Evolutionary conservation across 257 asterid genomes (phyloP), one percentile per base, ranked within the genome.

Genomic region (Leonotis leonurus): DNA sequence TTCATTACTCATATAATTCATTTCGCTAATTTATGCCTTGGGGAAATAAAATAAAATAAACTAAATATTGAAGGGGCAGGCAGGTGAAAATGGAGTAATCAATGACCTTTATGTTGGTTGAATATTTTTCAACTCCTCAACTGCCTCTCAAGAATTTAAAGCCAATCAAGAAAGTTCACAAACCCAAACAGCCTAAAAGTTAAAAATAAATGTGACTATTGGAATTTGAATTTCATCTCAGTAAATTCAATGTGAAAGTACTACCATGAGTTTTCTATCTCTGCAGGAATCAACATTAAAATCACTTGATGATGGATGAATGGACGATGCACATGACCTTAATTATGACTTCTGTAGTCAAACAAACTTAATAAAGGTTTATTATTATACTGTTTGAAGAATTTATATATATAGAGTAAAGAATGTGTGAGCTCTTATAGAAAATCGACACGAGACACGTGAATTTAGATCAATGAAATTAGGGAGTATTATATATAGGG

Each of bases 81-180:
- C 41, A 21, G 75, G 64, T 35, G 65, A 62, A 18, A 9, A 36
- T 60, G 60, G 46, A 50, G 40, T 64, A 54, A 52, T 20, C 8
- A 52, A 73, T 37, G 66, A 68, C 56, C 68, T 61, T 46, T 11
- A 56, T 44, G 52, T n/a, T 64, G 9, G 63, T 27, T 13, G 55
- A 50, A 20, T 50, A 49, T 24, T 50, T 37, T 62, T 30, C 58
- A 58, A 74, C 44, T 58, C 27, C 46, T 64, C 72, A 74, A 64
- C 79, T 27, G 70, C 68, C 51, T 56, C 44, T 44, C 1, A 30
- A 16, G 46, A 59, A 36, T 16, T 50, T 24, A 22, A 22, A 24
- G 35, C 11, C 33, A 50, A 24, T 24, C 14, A 12, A 4, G 53
- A 18, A 2, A 46, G 30, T 20, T 48, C 53, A 46, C 6, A 46